Base-by-base conservation (phyloP, 345 rosid genomes). In the Adansonia digitata region DNA sequence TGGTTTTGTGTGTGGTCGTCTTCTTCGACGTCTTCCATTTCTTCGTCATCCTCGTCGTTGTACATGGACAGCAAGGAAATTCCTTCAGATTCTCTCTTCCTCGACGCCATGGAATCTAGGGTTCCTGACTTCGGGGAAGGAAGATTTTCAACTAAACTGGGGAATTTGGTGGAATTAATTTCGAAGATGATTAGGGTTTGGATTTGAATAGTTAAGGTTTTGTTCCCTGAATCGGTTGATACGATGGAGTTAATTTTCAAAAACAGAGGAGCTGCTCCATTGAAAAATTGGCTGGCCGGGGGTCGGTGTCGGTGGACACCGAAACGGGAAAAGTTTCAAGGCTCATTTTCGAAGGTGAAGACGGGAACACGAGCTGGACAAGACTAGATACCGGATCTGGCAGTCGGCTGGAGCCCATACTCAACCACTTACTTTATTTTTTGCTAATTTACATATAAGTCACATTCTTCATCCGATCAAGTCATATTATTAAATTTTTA, bases 41-140 rank as follows among this genome's bases (percentile, higher is more conserved):
- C 98, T 73, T 94, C 98, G 77, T 93, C 98, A 55, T 94, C 97
- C 61, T 90, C 94, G 26, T 88, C 98, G 82, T 83, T 83, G 85
- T 94, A 94, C 80, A 92, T 78, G 39, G 98, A 94, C 0, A 94
- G 87, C 15, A 90, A 83, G 57, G 89, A 88, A 62, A 94, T 94
- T 57, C 98, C 98, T 80, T 94, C 98, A 14, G 88, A 77, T 7
- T 82, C 91, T 60, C 86, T 92, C 84, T 83, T 84, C 81, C 80
- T 87, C 59, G 94, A 80, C 60, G 90, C 87, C 98, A 94, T 94
- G 11, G 65, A 81, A 55, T 53, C 37, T 68, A 49, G 18, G 73
- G 61, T 26, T 52, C 27, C 11, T 13, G 2, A 24, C 2, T 9
- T 48, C n/a, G n/a, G 39, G 55, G 10, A 11, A 6, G 5, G 18